Percentiles rank a stretch among this genome's conserved stretches.
phyloP scores from a whole-genome alignment of 2,329 filamentous ascomycete genomes.

The Orbilia ellipsospora region DNA sequence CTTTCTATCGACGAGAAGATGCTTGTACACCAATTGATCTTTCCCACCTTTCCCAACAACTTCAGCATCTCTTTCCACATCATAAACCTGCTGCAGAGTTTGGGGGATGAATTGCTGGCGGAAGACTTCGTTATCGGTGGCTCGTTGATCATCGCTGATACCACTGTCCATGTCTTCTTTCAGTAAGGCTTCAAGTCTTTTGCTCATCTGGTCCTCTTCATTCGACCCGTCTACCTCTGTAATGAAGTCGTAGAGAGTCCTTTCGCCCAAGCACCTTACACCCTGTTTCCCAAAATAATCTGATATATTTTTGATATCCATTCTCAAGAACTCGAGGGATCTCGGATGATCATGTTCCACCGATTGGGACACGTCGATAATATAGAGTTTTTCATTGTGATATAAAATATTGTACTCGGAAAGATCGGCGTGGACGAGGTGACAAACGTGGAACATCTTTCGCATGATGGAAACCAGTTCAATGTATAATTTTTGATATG shows the following conservation, averaged over 20 bases:
- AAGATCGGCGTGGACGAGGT: constrained; percentile 92
- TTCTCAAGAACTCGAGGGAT: constrained; percentile 90
- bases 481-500: constrained; percentile 80
- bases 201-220: constrained; percentile 62
- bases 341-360: constrained; percentile 96
- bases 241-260: constrained; percentile 85
- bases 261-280: constrained; percentile 78
- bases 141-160: constrained; percentile 67
- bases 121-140: constrained; percentile 91
- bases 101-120: constrained; percentile 96
- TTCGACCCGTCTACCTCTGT: constrained; percentile 69
- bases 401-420: constrained; percentile 99
- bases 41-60: constrained; percentile 79
- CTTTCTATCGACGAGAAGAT: constrained; percentile 77
- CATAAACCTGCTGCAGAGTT: constrained; percentile 94
- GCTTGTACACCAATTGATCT: constrained; percentile 83
- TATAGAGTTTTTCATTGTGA: constrained; percentile 81
- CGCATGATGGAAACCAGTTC: constrained; percentile 90
- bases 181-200: constrained; percentile 55
- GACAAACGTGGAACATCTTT: constrained; percentile 89
- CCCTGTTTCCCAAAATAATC: constrained; percentile 91
- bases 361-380: constrained; percentile 97
- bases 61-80: constrained; percentile 89
- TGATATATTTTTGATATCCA: constrained; percentile 97
- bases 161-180: constrained; percentile 63